Evolutionary conservation across 768 basidiomycete species (phyloP), one percentile per base, ranked within the genome.

Genomic region (Gloeophyllum trabeum): DNA sequence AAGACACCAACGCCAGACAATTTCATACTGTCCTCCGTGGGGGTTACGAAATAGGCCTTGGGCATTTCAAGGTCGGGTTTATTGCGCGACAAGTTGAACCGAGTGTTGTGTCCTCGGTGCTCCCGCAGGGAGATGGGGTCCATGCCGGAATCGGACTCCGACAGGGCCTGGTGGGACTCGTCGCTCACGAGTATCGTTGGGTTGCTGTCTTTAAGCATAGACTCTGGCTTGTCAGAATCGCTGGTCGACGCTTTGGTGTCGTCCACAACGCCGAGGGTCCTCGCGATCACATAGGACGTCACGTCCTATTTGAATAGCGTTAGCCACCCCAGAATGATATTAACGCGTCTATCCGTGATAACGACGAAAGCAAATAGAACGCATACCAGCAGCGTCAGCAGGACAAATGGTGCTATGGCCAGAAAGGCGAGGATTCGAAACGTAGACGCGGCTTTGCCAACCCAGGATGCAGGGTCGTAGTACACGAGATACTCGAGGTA

Each of bases 261-360:
- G 58, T 86, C 84, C 48, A 84, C 71, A 41, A 85, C 70, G 24
- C 85, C 86, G 40, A 90, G 69, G 4, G 84, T 88, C 44, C 86
- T 79, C 10, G 82, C 87, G 54, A 90, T 83, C 44, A 79, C 75
- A 51, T 89, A 90, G 16, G 87, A 84, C 2, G 76, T 66, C 42
- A 89, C 75, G 56, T 90, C 86, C 86, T 89, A 53, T 22, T 36
- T 24, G 32, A 20, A 48, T 19, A 6, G 6, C 16, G n/a, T 20
- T 24, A 22, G 19, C 28, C 10, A 7, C 7, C 16, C 28, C 13
- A 37, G 36, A 21, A 21, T 12, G 7, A 37, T 37, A 37, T 37
- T n/a, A 37, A 10, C 10, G 10, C 28, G 28, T 16, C 28, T 16
- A 16, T 32, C 16, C 10, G 28, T 10, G 7, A 32, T 20, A 7